Conservation (phyloP, 345 rosid species). For the Sisymbrium altissimum region DNA sequence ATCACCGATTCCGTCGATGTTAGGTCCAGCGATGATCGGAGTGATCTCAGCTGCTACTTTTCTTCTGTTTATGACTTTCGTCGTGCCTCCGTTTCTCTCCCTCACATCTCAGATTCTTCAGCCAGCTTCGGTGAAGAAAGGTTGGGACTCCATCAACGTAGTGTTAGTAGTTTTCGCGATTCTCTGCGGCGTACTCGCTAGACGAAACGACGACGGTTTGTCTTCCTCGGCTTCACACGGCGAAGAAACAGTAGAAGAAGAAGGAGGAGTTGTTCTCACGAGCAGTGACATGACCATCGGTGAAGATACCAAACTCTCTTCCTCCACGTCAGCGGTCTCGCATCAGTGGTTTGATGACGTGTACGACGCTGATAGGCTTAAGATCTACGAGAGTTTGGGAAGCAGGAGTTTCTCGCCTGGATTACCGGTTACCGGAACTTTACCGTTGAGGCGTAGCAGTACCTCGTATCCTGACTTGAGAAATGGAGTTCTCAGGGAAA, state of each 20-base stretch:
- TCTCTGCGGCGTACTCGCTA: constrained; percentile 67
- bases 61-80: constrained; percentile 41
- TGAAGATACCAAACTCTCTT: neutral
- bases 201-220: constrained; percentile 49
- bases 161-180: constrained; percentile 64
- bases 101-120: constrained; percentile 42
- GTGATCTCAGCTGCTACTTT: constrained; percentile 45
- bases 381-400: constrained; percentile 31
- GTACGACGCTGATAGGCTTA: constrained; percentile 30
- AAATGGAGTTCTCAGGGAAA: constrained; percentile 42
- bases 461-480: constrained; percentile 80
- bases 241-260: neutral
- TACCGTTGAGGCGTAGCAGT: constrained; percentile 62
- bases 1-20: constrained; percentile 32
- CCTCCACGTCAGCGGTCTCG: constrained; percentile 2
- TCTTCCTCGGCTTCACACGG: neutral
- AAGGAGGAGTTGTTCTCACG: neutral
- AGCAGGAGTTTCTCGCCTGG: constrained; percentile 14
- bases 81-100: constrained; percentile 47
- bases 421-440: constrained; percentile 29
- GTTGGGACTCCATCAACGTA: constrained; percentile 70
- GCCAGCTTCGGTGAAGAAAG: constrained; percentile 42
- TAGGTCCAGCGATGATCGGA: constrained; percentile 44
- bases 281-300: constrained; percentile 1
- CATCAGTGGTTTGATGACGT: constrained; percentile 47